Evolutionary conservation across 1,284 basidiomycete genomes (phyloP), one percentile per base, ranked within the genome.

Genomic region (Sporisorium reilianum): DNA sequence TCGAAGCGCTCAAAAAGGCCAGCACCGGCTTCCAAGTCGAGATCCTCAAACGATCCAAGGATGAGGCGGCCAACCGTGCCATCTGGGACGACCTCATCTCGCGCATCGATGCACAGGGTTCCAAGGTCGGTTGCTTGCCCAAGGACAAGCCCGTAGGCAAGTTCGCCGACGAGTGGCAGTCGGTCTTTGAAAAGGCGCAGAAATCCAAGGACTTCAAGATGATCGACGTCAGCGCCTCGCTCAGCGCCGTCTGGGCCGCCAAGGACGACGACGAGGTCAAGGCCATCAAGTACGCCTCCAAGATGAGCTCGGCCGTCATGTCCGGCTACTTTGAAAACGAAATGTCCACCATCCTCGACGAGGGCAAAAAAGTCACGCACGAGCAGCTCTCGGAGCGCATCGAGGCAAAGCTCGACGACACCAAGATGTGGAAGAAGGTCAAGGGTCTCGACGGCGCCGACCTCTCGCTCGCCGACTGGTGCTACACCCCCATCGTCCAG

Each of bases 401-500:
- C 58, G 96, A 98, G 86, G 89, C 89, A 36, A 90, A 93, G 63
- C 88, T 97, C 67, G 96, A 86, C 90, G 91, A 50, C 91, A 91
- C 14, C 91, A 95, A 85, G 46, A 79, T 83, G 64, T 86, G 85
- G 86, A 77, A 80, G 49, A 85, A 80, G 64, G 93, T 93, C 90
- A 94, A 92, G 82, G 78, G 73, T 25, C 65, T 80, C 44, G 78
- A 81, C 42, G 69, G 63, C 25, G 88, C 95, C 63, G 95, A 99
- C 84, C 94, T 93, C 88, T 87, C 88, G 26, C 89, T 91, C 12
- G 92, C 93, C 3, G 95, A 98, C 85, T 96, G 95, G 86, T 93
- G 93, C 77, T 97, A 96, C 85, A 90, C 93, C 5, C 95, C 96
- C 3, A 95, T 97, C 84, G 93, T 98, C 80, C 95, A 97, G 82